phyloP scores from a whole-genome alignment of 2,329 filamentous ascomycete species.

The Verticillium nubilum region DNA sequence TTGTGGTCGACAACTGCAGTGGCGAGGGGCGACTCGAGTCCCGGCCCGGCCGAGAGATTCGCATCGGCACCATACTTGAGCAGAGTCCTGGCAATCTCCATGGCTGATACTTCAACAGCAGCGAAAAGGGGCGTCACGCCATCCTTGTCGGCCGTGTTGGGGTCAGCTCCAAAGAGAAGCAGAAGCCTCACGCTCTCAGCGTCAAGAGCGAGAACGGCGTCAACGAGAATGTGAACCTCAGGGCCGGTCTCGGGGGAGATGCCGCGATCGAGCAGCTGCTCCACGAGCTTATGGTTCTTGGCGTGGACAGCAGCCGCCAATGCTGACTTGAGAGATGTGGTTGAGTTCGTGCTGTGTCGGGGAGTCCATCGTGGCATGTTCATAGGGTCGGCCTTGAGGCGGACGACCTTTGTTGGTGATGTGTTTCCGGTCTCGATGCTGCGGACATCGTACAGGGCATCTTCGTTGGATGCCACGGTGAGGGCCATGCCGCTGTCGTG shows the following conservation, averaged over 20 bases:
- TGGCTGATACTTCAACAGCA: slow-evolving; percentile 45
- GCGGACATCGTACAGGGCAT: slow-evolving; percentile 24
- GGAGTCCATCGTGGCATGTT: slow-evolving; percentile 48
- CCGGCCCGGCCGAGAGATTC: slow-evolving; percentile 43
- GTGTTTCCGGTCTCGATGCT: slow-evolving; percentile 4
- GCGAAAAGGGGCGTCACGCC: slow-evolving; percentile 46
- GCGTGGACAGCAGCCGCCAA: slow-evolving; percentile 50
- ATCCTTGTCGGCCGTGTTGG: slow-evolving; percentile 44
- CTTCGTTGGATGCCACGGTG: slow-evolving; percentile 21
- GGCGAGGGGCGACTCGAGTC: slow-evolving; percentile 50
- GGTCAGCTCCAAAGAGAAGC: slow-evolving; percentile 51
- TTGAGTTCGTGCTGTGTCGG: slow-evolving; percentile 35
- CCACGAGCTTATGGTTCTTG: slow-evolving; percentile 50
- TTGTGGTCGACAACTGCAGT: slow-evolving; percentile 45
- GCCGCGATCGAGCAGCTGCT: slow-evolving; percentile 53
- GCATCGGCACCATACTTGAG: slow-evolving; percentile 60
- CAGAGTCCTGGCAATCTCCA: slow-evolving; percentile 52
- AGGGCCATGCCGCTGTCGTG: slow-evolving; percentile 19
- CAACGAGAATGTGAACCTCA: slow-evolving; percentile 43
- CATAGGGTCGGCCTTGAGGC: slow-evolving; percentile 43
- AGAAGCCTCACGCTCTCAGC: slow-evolving; percentile 48
- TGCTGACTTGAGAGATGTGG: slow-evolving; percentile 37
- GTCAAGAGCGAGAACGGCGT: slow-evolving; percentile 46
- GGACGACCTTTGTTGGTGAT: slow-evolving; percentile 32
- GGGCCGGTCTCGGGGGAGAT: slow-evolving; percentile 43